These are phyloP conservation scores for Xylaria sp. DNA, from an alignment of 2,329 filamentous ascomycete genomes.

Conservation along the genomic window DNA sequence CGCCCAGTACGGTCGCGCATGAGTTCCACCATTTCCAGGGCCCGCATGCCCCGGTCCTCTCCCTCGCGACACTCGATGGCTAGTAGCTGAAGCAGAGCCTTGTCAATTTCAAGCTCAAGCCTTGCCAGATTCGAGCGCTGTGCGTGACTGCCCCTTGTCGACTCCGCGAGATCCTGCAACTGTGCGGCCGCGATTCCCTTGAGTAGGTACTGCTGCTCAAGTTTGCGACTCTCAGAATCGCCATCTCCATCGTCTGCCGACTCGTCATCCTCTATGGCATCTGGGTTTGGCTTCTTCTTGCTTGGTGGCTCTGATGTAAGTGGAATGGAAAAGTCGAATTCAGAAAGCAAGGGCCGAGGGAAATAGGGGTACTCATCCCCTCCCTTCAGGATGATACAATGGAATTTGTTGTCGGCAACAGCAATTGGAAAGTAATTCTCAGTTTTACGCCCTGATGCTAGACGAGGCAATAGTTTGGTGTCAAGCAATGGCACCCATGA, in stretches of 20 bases:
- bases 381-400: conserved; percentile 99
- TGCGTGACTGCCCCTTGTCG: conserved; percentile 70
- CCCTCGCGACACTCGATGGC: conserved; percentile 91
- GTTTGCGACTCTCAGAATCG: conserved; percentile 65
- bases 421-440: conserved; percentile 97
- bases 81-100: conserved; percentile 87
- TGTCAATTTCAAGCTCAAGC: conserved; percentile 87
- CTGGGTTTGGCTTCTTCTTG: conserved; percentile 50
- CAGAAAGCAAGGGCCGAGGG: conserved; percentile 86
- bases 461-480: conserved; percentile 82
- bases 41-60: conserved; percentile 94
- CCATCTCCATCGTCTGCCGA: conserved; percentile 50
- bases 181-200: conserved; percentile 78
- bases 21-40: conserved; percentile 87
- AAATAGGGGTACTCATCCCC: conserved; percentile 94
- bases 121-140: conserved; percentile 75
- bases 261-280: conserved; percentile 50
- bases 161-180: conserved; percentile 77
- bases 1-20: conserved; percentile 86
- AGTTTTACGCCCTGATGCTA: conserved; percentile 84
- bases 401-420: conserved; percentile 89
- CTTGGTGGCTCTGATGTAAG: conserved; percentile 67
- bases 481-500: conserved; percentile 94
- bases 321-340: conserved; percentile 92
- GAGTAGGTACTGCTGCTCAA: conserved; percentile 87